Conservation (phyloP, 176 grass and related monocot genomes). For the Aegilops bicornis region DNA sequence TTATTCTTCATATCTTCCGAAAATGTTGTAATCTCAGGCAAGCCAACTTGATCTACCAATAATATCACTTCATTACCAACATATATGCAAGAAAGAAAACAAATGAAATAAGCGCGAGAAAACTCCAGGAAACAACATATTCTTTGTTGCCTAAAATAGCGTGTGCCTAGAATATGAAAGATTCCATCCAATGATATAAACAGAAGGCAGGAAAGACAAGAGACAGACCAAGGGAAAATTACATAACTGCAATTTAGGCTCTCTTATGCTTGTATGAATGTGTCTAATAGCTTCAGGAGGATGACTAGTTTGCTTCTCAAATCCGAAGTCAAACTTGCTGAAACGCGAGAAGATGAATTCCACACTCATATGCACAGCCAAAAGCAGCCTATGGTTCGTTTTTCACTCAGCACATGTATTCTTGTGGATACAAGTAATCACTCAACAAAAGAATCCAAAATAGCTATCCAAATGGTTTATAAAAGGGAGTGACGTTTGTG, state of each 20-base stretch:
- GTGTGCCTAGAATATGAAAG: not conserved
- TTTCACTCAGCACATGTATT: not conserved
- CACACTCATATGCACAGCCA: not conserved
- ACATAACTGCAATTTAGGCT: not conserved
- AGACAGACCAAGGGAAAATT: not conserved
- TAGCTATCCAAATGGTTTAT: not conserved
- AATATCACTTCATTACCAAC: constrained; percentile 25
- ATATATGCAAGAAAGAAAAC: not conserved
- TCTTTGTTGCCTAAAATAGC: not conserved
- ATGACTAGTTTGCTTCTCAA: constrained; percentile 16
- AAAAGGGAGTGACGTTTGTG: not conserved
- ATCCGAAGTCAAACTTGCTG: constrained; percentile 5
- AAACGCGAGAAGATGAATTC: constrained; percentile 3
- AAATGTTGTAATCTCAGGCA: not conserved
- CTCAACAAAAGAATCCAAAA: not conserved
- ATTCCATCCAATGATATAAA: not conserved
- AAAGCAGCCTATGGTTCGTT: not conserved
- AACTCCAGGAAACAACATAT: not conserved
- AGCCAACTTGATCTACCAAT: not conserved
- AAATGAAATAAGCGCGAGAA: not conserved
- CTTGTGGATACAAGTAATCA: not conserved
- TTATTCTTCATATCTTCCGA: not conserved
- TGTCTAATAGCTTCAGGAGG: not conserved
- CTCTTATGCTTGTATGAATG: not conserved
- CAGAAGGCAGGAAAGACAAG: not conserved